phyloP scores from a whole-genome alignment of 768 basidiomycete genomes.

The Amanita muscaria region DNA sequence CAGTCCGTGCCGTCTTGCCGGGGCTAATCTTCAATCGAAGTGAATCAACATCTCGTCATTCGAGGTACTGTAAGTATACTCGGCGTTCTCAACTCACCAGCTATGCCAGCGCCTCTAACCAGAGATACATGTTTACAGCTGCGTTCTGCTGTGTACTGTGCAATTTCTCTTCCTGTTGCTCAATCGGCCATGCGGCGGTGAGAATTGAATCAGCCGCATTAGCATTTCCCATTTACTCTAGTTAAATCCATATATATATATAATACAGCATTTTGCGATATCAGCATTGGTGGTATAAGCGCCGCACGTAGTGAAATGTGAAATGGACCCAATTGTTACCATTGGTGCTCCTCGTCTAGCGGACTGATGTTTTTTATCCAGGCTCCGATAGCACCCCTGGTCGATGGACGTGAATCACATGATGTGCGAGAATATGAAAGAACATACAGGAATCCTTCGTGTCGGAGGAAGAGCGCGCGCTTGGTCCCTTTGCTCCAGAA shows the following conservation, averaged over 20 bases:
- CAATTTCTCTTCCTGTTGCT: too few species aligned
- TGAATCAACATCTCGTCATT: not conserved
- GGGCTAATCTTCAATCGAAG: not conserved
- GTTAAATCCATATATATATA: not conserved
- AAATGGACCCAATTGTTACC: slow-evolving; percentile 1
- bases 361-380: slow-evolving; percentile 94
- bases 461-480: slow-evolving; percentile 90
- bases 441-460: slow-evolving; percentile 94
- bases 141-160: too few species aligned
- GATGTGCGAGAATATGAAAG: slow-evolving; percentile 9
- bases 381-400: slow-evolving; percentile 82
- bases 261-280: too few species aligned
- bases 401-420: slow-evolving; percentile 11
- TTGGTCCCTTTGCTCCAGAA: slow-evolving; percentile 99
- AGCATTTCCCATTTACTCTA: too few species aligned
- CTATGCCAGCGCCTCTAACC: too few species aligned
- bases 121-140: too few species aligned
- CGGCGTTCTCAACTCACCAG: too few species aligned
- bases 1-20: not conserved
- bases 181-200: too few species aligned
- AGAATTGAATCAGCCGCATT: too few species aligned
- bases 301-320: not conserved
- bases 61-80: not conserved
- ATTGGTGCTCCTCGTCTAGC: slow-evolving; percentile 17
- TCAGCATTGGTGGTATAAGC: slow-evolving; percentile 1